These are phyloP conservation scores for Dioscorea dumetorum DNA, from an alignment of 106 monocot species.

Conservation along the genomic window DNA sequence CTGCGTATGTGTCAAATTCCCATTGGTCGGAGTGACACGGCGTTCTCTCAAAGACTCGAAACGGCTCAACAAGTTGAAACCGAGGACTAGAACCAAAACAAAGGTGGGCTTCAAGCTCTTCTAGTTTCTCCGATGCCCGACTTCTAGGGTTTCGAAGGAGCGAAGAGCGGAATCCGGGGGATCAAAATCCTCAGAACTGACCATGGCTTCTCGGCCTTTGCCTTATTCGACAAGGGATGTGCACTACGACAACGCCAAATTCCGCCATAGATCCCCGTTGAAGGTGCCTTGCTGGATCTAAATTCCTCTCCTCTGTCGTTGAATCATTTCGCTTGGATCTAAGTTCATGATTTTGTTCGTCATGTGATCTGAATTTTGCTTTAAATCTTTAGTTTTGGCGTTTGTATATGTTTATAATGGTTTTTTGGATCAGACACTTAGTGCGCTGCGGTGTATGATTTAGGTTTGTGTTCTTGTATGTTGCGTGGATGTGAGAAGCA, in stretches of 20 bases:
- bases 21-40: background rate
- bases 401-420: background rate
- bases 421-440: background rate
- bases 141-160: background rate
- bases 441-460: background rate
- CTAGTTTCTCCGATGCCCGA: background rate
- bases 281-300: constrained; percentile 30
- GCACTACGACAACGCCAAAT: constrained; percentile 90
- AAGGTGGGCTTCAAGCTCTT: no score
- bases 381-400: background rate
- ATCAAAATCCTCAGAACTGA: no score
- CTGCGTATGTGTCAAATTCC: no score
- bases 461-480: no score
- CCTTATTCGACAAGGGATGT: constrained; percentile 81
- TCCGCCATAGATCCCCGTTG: constrained; percentile 69
- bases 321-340: background rate
- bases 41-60: background rate
- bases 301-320: background rate
- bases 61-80: background rate
- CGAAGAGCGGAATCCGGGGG: no score
- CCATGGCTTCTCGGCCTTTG: constrained; percentile 38
- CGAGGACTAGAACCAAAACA: background rate
- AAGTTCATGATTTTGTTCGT: background rate
- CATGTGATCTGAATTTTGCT: background rate
- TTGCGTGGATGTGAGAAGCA: no score